Percentiles rank a stretch among this genome's conserved stretches.
Conservation (phyloP, 116 monocot genomes). For the Trichopus zeylanicus region DNA sequence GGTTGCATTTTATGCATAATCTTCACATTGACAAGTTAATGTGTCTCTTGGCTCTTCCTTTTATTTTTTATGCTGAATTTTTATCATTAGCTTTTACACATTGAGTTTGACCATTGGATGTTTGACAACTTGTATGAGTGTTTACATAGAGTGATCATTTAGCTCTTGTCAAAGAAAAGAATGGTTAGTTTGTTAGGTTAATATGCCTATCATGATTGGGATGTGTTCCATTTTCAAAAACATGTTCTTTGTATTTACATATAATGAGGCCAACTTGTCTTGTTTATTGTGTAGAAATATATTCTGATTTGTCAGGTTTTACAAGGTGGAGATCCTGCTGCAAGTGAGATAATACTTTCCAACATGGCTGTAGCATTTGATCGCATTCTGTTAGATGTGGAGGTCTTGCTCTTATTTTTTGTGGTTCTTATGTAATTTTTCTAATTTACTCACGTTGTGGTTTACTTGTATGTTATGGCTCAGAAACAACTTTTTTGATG, state of each 20-base stretch:
- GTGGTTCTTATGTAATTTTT: neutral
- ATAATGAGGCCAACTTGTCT: neutral
- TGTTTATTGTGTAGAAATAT: neutral
- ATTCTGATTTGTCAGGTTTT: constrained; percentile 45
- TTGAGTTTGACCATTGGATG: no score
- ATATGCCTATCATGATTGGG: neutral
- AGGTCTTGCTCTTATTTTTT: constrained; percentile 31
- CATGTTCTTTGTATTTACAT: neutral
- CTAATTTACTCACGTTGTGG: neutral
- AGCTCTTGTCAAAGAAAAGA: neutral
- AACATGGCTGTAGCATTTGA: constrained; percentile 83
- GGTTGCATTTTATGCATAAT: no score
- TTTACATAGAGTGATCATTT: no score
- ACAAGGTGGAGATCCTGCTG: constrained; percentile 55
- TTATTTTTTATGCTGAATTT: no score
- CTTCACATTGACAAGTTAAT: no score
- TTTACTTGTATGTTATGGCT: neutral
- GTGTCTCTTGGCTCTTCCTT: no score
- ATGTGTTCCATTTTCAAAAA: neutral
- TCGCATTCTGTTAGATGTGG: constrained; percentile 72
- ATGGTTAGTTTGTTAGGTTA: neutral
- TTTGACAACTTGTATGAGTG: no score
- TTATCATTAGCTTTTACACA: no score
- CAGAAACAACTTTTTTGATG: neutral
- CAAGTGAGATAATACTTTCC: constrained; percentile 59